phyloP scores from a whole-genome alignment of 768 basidiomycete genomes.

The Megacollybia marginata region DNA sequence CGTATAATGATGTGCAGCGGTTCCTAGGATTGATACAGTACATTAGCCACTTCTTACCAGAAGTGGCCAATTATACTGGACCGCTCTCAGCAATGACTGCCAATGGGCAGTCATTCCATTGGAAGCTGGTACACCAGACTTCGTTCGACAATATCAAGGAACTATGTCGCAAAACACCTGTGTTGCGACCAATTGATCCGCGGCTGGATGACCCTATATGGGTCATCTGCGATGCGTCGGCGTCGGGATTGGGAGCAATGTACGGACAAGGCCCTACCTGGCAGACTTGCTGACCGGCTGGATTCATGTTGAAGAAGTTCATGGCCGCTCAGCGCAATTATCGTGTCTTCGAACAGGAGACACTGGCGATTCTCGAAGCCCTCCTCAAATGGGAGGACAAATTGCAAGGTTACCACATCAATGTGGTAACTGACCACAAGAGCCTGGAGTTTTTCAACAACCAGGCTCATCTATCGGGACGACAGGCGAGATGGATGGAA shows the following conservation, averaged over 20 bases:
- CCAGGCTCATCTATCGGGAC: neutral
- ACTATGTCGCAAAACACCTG: conserved; percentile 2
- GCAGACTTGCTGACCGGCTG: conserved; percentile 7
- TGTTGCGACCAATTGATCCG: neutral
- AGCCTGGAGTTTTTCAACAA: conserved; percentile 8
- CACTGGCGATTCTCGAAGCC: conserved; percentile 8
- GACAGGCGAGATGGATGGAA: conserved; percentile 2
- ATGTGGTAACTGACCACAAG: conserved; percentile 2
- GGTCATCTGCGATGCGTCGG: neutral
- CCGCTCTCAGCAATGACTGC: conserved; percentile 20
- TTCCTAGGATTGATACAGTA: conserved; percentile 36
- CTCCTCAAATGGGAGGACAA: conserved; percentile 22
- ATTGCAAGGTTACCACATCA: conserved; percentile 11
- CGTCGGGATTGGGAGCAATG: neutral
- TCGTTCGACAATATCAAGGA: conserved; percentile 13
- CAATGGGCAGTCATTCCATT: conserved; percentile 20
- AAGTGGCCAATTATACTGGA: conserved; percentile 22
- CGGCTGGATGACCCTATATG: neutral
- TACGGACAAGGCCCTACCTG: neutral
- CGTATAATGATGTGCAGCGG: conserved; percentile 26
- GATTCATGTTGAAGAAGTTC: conserved; percentile 15
- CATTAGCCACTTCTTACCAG: conserved; percentile 26
- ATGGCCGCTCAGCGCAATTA: conserved; percentile 13
- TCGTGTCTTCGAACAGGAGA: conserved; percentile 11
- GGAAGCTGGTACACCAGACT: conserved; percentile 17